These are phyloP conservation scores for Acorus gramineus DNA, from an alignment of 106 monocot species.

Conservation along the genomic window DNA sequence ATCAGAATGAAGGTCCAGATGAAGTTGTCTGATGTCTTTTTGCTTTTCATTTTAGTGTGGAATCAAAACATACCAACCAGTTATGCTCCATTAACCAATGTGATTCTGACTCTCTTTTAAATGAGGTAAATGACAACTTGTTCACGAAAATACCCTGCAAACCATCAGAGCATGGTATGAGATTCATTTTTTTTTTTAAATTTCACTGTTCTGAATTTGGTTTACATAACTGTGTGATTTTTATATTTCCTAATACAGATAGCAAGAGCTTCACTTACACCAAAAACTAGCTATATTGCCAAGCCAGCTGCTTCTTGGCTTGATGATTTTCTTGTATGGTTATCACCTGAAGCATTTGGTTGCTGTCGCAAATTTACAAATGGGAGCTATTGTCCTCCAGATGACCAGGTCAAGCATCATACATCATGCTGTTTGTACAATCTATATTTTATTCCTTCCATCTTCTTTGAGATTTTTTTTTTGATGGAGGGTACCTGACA, in stretches of 20 bases:
- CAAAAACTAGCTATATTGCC: conserved; percentile 84
- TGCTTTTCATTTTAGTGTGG: conserved; percentile 33
- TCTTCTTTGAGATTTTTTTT: too few species aligned
- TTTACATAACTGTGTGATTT: too few species aligned
- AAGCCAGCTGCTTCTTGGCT: conserved; percentile 99
- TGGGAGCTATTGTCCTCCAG: conserved; percentile 95
- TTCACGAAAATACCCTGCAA: too few species aligned
- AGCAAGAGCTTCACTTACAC: conserved; percentile 51
- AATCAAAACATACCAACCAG: conserved; percentile 76
- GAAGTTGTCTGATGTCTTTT: conserved; percentile 6
- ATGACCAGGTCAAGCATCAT: conserved; percentile 65
- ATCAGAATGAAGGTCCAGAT: too few species aligned
- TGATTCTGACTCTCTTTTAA: conserved; percentile 75
- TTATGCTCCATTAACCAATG: conserved; percentile 94
- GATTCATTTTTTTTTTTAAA: too few species aligned
- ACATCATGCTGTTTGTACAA: not conserved
- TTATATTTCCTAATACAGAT: conserved; percentile 32
- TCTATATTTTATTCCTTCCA: too few species aligned
- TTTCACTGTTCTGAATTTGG: too few species aligned
- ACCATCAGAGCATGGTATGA: too few species aligned
- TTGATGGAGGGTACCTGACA: too few species aligned
- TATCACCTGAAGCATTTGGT: conserved; percentile 97
- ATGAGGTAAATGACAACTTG: conserved; percentile 51
- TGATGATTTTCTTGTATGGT: conserved; percentile 95
- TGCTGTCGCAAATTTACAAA: conserved; percentile 90